These are phyloP conservation scores for Phytophthora boehmeriae DNA, from an alignment of 352 stramenopile species.

Conservation along the genomic window DNA sequence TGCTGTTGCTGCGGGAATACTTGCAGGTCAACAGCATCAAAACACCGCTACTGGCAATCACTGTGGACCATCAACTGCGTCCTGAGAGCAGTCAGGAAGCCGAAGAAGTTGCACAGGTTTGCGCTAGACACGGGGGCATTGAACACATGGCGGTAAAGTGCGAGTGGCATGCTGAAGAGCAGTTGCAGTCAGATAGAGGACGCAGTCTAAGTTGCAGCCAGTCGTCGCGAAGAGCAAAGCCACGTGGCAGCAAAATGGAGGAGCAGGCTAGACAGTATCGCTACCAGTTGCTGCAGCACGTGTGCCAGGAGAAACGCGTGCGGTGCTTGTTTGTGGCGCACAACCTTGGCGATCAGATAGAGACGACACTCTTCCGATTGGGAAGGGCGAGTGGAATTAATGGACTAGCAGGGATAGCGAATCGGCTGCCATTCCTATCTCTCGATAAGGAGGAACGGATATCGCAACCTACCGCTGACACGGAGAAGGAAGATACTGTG, in stretches of 20 bases:
- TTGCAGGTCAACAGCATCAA: constrained; percentile 48
- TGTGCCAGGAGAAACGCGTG: constrained; percentile 59
- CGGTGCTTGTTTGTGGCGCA: constrained; percentile 81
- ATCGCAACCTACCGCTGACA: background rate
- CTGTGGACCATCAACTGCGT: constrained; percentile 78
- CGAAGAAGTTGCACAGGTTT: constrained; percentile 49
- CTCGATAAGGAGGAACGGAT: constrained; percentile 5
- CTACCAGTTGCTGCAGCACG: constrained; percentile 63
- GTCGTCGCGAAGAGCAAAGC: constrained; percentile 22
- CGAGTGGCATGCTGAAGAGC: constrained; percentile 44
- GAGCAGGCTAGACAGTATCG: constrained; percentile 70
- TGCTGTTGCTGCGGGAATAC: constrained; percentile 75
- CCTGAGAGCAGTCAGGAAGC: constrained; percentile 70
- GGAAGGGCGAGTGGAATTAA: constrained; percentile 78
- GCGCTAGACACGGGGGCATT: constrained; percentile 47
- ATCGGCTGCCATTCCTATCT: constrained; percentile 33
- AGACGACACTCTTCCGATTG: constrained; percentile 83
- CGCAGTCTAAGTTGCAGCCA: background rate
- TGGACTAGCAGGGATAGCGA: constrained; percentile 70
- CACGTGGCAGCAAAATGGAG: constrained; percentile 76
- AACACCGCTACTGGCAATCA: constrained; percentile 79
- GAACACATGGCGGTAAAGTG: constrained; percentile 58
- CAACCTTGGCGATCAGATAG: constrained; percentile 78
- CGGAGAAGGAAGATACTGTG: constrained; percentile 16
- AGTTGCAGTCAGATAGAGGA: constrained; percentile 5